These are phyloP conservation scores for Raphidocelis subcapitata DNA, from an alignment of 139 green algal genomes.

Conservation along the genomic window DNA sequence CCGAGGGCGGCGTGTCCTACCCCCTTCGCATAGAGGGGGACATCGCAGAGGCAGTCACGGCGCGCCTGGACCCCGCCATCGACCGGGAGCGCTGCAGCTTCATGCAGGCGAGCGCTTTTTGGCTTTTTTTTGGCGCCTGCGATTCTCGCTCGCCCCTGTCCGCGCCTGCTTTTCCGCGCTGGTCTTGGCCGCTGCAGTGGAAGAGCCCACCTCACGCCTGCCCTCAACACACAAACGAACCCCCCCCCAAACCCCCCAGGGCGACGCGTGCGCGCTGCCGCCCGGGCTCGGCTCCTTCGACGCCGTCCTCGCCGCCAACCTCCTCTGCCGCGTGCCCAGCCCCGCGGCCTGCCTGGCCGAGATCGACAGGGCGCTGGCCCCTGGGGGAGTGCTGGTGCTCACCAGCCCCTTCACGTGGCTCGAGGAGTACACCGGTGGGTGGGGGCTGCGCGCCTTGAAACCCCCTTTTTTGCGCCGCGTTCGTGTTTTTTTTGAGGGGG, in stretches of 20 bases:
- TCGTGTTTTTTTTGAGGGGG: too few relatives aligned
- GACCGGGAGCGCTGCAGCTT: conserved; percentile 53
- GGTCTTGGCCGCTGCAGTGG: conserved; percentile 13
- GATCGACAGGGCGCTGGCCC: conserved; percentile 48
- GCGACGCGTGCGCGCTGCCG: conserved; percentile 58
- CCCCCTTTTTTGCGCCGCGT: conserved; percentile 24
- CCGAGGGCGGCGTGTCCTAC: conserved; percentile 49
- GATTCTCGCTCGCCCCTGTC: background rate
- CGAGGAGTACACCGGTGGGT: conserved; percentile 70
- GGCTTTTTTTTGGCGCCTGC: too few relatives aligned
- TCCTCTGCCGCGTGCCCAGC: conserved; percentile 73
- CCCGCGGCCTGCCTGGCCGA: conserved; percentile 50
- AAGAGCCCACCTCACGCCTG: background rate
- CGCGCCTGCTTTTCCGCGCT: background rate
- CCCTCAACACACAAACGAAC: background rate
- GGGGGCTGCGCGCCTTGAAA: conserved; percentile 38
- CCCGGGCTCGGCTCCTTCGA: conserved; percentile 55
- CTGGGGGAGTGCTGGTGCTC: conserved; percentile 64
- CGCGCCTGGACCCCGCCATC: conserved; percentile 39
- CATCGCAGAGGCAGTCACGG: conserved; percentile 32
- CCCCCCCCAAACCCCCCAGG: too few relatives aligned
- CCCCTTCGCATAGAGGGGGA: conserved; percentile 60
- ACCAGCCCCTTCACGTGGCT: conserved; percentile 72
- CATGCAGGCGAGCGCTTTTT: conserved; percentile 55
- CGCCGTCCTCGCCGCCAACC: conserved; percentile 68